These are phyloP conservation scores for Vanderwaltozyma tropicalis DNA, from an alignment of 805 yeast species.

Conservation along the genomic window DNA sequence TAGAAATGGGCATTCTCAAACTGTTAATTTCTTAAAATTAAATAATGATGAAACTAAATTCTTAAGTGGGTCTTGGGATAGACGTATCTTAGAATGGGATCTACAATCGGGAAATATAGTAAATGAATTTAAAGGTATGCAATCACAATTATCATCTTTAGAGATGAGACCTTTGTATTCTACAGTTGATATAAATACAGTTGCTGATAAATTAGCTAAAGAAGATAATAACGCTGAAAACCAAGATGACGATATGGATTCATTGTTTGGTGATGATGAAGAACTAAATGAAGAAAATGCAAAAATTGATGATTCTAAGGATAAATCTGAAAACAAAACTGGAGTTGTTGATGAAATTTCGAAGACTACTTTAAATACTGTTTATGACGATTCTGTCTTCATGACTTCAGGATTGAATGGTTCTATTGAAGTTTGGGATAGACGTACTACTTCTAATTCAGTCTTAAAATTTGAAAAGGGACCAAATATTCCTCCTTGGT, in stretches of 20 bases:
- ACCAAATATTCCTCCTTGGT: constrained; percentile 82
- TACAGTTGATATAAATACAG: constrained; percentile 32
- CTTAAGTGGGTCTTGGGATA: constrained; percentile 88
- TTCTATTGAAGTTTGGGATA: constrained; percentile 71
- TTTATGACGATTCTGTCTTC: constrained; percentile 44
- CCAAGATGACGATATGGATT: constrained; percentile 39
- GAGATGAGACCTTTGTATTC: constrained; percentile 56
- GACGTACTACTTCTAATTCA: constrained; percentile 35
- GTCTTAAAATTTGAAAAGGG: constrained; percentile 46
- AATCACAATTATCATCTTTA: constrained; percentile 73
- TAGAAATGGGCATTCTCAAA: constrained; percentile 46
- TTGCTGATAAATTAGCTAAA: constrained; percentile 11
- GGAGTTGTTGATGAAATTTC: constrained; percentile 17
- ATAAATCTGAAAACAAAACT: constrained; percentile 1
- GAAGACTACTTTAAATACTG: constrained; percentile 14
- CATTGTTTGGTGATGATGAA: constrained; percentile 50
- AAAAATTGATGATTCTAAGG: constrained; percentile 1
- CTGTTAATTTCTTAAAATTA: constrained; percentile 63
- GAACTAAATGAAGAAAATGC: constrained; percentile 21
- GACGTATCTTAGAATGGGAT: constrained; percentile 73
- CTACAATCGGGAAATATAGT: constrained; percentile 54
- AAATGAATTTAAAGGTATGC: constrained; percentile 41
- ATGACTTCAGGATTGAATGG: constrained; percentile 82
- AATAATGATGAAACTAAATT: constrained; percentile 53
- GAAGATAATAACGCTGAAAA: constrained; percentile 25